Base-by-base conservation (phyloP, 148 eudicot species). In the Camellia sinensis region DNA sequence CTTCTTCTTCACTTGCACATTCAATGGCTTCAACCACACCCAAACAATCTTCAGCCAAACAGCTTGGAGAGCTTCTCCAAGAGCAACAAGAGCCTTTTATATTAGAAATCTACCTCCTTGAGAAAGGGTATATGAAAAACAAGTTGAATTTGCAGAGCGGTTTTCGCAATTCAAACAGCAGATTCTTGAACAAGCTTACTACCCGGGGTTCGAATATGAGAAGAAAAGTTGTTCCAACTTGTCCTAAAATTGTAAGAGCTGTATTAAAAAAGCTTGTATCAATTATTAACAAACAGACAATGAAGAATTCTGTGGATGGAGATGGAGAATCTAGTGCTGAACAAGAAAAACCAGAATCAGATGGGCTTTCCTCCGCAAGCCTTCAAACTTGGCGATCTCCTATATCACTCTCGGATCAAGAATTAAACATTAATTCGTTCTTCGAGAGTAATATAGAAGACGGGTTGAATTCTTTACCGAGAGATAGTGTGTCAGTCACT, bases 51-150 rank as follows among this genome's bases (percentile, higher is more conserved):
- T 29, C 66, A 59, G 62, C 78, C 53, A 91, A 80, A n/a, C 53
- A 84, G 45, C 88, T 91, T 53, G 64, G 63, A 2, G 89, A 89
- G 77, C 79, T 86, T 29, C 86, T 91, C 56, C 72, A 87, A 45
- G 90, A 91, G 63, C 76, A 86, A 65, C 94, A 91, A 78, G 90
- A 91, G 62, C 90, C 94, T 3, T 91, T 91, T 81, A 71, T 80
- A 48, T 70, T 89, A 14, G 89, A 91, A 17, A 5, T 75, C 21
- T 87, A 89, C 82, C 88, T 90, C 57, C 73, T 83, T 6, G 90
- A 90, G 56, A 81, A 85, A 86, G 90, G 91, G 81, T 84, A 64
- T 70, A 19, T 59, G 37, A 73, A 12, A 48, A 84, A 62, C 19
- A 57, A 44, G 7, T 73, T 76, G 19, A 74, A 74, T n/a, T 71